Base-by-base conservation (phyloP, 495 filamentous ascomycete species). In the Xylaria castorea region DNA sequence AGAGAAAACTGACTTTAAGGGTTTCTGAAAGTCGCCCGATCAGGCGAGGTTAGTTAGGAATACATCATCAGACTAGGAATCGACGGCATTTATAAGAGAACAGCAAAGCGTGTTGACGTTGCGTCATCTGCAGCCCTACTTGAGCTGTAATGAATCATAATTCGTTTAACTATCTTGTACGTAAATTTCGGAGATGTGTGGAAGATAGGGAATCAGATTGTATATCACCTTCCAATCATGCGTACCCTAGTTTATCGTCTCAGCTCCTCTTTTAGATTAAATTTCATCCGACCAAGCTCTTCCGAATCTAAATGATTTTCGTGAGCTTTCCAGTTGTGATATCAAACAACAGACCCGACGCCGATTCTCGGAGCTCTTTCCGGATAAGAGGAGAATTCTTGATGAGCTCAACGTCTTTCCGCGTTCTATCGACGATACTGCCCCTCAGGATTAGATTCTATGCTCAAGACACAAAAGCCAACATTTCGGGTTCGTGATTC, bases 241-340 rank as follows among this genome's bases (percentile, higher is more conserved):
- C 1, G 6, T 36, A 36, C 34, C 34, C 34, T 12, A 42, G 38
- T 42, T 16, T 16, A 3, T 48, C 9, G 11, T 8, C n/a, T 51
- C n/a, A 25, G 8, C 48, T n/a, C n/a, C 20, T 51, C 48, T 22
- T 51, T 1, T 25, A 22, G 48, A 51, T 11, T 8, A 20, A 5
- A 48, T 1, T 6, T 5, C 46, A n/a, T 48, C n/a, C 46, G 16
- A n/a, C n/a, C n/a, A 25, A 51, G n/a, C 5, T 55, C 51, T 16
- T 6, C 22, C 0, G 16, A 27, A 51, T 36, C 20, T 55, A 68
- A 5, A 68, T 55, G 12, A 51, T 14, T 5, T 55, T 34, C 7
- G 65, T 68, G 27, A 64, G 62, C 14, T 64, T 64, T 4, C 62
- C 62, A 20, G 62, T 64, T 1, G 62, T 64, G 9, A 64, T 32